phyloP scores from a whole-genome alignment of 192 early-diverging fungal genomes.

The Powellomyces hirtus region DNA sequence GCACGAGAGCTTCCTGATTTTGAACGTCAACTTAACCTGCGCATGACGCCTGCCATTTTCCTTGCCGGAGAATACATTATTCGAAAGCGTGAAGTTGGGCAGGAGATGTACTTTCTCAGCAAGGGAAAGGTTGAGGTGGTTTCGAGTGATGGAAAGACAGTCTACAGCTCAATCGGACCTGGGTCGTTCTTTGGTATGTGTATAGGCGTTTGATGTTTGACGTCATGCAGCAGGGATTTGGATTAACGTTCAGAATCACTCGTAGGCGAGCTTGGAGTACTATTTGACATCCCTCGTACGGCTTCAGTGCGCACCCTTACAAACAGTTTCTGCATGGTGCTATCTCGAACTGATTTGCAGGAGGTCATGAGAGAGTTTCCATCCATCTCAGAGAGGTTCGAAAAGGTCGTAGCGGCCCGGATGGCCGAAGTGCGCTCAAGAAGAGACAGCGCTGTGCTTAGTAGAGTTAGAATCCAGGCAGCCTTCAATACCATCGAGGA shows the following conservation, averaged over 20 bases:
- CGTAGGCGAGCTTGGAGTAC: conserved; percentile 47
- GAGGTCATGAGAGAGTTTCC: conserved; percentile 36
- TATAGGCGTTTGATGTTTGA: not conserved
- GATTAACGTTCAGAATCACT: no score
- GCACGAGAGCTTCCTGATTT: conserved; percentile 37
- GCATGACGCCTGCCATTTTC: conserved; percentile 40
- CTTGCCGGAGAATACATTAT: conserved; percentile 40
- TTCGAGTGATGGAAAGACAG: conserved; percentile 32
- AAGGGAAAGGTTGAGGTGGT: conserved; percentile 48
- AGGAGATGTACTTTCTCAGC: conserved; percentile 47
- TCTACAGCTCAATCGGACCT: conserved; percentile 36
- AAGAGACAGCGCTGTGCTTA: not conserved
- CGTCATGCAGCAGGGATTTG: not conserved
- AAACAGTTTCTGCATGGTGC: conserved; percentile 44
- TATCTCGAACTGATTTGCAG: conserved; percentile 37
- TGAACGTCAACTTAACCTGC: conserved; percentile 33
- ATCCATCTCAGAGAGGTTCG: conserved; percentile 34
- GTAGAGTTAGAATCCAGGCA: not conserved
- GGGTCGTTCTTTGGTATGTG: conserved; percentile 49
- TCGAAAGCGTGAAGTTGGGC: conserved; percentile 40
- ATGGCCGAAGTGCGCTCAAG: conserved; percentile 34
- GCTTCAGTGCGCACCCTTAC: conserved; percentile 43
- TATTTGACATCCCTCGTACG: conserved; percentile 48
- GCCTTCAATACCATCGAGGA: conserved; percentile 4
- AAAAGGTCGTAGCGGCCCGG: conserved; percentile 28